Evolutionary conservation across 129 eudicot genomes (phyloP).

Genomic region (Flaveria linearis): DNA sequence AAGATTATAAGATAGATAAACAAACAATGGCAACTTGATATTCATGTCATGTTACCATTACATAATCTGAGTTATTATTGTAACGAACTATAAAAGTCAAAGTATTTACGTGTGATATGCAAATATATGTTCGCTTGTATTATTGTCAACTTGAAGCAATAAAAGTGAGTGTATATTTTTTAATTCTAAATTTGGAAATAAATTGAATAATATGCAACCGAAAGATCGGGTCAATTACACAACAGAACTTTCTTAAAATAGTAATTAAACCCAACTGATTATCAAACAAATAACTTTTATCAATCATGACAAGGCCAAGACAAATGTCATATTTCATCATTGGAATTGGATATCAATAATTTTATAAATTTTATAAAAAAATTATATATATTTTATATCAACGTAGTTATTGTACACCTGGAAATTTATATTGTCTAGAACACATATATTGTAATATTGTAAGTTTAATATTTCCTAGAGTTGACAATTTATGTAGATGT

Average conservation of each 20-base stretch:
- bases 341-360: constrained; percentile 22
- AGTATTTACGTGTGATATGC: constrained; percentile 35
- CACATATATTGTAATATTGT: background rate
- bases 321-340: constrained; percentile 42
- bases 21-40: constrained; percentile 24
- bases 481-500: background rate
- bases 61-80: constrained; percentile 17
- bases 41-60: constrained; percentile 17
- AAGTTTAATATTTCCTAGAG: background rate
- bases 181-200: constrained; percentile 28
- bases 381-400: background rate
- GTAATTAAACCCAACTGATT: constrained; percentile 39
- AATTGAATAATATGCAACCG: constrained; percentile 14
- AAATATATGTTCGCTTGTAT: constrained; percentile 16
- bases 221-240: constrained; percentile 36
- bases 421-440: background rate
- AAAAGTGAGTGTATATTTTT: constrained; percentile 15
- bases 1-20: background rate
- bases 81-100: constrained; percentile 34
- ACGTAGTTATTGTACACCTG: background rate
- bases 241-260: constrained; percentile 39
- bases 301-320: constrained; percentile 42
- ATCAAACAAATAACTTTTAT: constrained; percentile 28
- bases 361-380: background rate
- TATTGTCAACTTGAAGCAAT: constrained; percentile 35